phyloP scores from a whole-genome alignment of 768 basidiomycete species.

The Dioszegia aurantiaca region DNA sequence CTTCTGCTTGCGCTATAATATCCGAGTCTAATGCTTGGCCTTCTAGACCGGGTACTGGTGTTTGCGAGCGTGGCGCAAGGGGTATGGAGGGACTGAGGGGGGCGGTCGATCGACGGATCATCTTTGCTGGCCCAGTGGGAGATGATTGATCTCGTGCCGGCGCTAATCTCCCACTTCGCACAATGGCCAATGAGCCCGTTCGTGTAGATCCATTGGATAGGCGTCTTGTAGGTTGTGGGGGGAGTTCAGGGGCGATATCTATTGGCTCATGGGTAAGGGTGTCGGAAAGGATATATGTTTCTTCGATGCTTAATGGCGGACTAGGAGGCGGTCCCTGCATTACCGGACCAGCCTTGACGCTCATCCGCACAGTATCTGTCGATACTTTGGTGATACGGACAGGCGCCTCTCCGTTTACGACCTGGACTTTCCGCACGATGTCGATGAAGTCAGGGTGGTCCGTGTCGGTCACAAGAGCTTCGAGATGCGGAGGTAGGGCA shows the following conservation, averaged over 20 bases:
- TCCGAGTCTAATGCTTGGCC: conserved; percentile 61
- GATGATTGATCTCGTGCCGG: neutral
- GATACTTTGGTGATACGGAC: conserved; percentile 49
- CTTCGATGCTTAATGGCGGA: conserved; percentile 47
- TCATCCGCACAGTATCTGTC: conserved; percentile 30
- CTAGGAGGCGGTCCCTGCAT: conserved; percentile 43
- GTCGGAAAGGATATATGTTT: conserved; percentile 12
- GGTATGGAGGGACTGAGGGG: conserved; percentile 27
- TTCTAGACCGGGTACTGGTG: conserved; percentile 45
- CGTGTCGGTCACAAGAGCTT: conserved; percentile 24
- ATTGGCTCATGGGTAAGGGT: conserved; percentile 28
- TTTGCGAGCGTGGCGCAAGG: conserved; percentile 18
- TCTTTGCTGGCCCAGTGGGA: neutral
- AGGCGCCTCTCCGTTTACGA: conserved; percentile 20
- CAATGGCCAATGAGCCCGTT: conserved; percentile 36
- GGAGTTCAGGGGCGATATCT: conserved; percentile 7
- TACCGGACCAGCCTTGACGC: conserved; percentile 11
- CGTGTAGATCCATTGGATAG: conserved; percentile 31
- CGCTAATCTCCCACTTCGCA: conserved; percentile 28
- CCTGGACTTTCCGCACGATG: conserved; percentile 1
- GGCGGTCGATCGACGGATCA: conserved; percentile 32
- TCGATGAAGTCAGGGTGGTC: conserved; percentile 16
- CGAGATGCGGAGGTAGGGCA: conserved; percentile 30
- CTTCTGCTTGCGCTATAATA: conserved; percentile 84
- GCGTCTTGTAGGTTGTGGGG: conserved; percentile 18